Conservation (phyloP, 225 moss, liverwort and hornwort species). For the Pleurozium schreberi region DNA sequence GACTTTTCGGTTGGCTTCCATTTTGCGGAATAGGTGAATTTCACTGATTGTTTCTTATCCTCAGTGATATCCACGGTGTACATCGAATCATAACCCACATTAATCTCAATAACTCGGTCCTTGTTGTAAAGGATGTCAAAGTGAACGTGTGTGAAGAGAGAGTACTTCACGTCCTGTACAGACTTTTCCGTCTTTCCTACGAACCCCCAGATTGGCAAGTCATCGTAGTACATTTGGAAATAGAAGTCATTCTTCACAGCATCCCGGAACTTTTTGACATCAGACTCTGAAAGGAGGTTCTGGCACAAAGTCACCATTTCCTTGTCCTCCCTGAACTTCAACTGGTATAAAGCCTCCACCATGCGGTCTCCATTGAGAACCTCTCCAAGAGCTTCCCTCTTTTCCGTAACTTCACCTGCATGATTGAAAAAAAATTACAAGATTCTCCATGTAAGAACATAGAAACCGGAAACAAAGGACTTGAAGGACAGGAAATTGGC, state of each 20-base stretch:
- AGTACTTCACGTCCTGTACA: constrained; percentile 30
- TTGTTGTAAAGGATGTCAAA: constrained; percentile 72
- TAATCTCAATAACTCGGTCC: constrained; percentile 83
- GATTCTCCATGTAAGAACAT: not conserved
- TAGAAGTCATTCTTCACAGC: constrained; percentile 93
- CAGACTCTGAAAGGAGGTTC: constrained; percentile 27
- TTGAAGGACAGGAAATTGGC: not conserved
- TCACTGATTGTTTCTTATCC: constrained; percentile 48
- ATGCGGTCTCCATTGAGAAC: constrained; percentile 92
- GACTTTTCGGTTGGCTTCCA: constrained; percentile 53
- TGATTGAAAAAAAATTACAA: not conserved
- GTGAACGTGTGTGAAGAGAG: constrained; percentile 74
- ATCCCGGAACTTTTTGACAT: constrained; percentile 60
- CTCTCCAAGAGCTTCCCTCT: constrained; percentile 94
- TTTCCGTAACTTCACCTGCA: constrained; percentile 72
- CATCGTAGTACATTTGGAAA: constrained; percentile 98
- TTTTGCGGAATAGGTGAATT: constrained; percentile 74
- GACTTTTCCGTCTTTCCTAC: constrained; percentile 54
- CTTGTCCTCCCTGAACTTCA: constrained; percentile 65
- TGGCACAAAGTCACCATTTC: constrained; percentile 51
- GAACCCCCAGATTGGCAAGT: constrained; percentile 91
- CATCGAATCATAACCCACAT: constrained; percentile 57
- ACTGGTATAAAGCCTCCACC: constrained; percentile 76
- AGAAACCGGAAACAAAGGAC: not conserved
- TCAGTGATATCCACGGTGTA: constrained; percentile 71